Evolutionary conservation across 768 basidiomycete species (phyloP), one percentile per base, ranked within the genome.

Genomic region (Clathrus columnatus): DNA sequence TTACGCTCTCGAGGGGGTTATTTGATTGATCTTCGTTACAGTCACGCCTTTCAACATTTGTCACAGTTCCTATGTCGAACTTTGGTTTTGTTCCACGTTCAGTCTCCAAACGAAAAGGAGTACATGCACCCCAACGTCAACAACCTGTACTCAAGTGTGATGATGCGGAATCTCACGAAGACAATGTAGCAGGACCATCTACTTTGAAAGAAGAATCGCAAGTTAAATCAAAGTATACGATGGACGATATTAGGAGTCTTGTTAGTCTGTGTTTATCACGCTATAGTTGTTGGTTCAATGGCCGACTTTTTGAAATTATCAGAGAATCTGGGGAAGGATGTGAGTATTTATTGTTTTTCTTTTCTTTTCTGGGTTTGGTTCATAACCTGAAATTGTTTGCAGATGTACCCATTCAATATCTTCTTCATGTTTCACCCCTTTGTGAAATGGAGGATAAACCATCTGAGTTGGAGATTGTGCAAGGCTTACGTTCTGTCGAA

Each of bases 251-350:
- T 47, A 74, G 75, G 2, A 65, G 66, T 8, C 70, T 87, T 29
- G 60, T 84, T 20, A 69, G 63, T 1, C 75, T 90, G 3, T 76
- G 86, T 0, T 68, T 91, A n/a, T 85, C 87, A 4, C 79, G 87
- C 62, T 79, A 87, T 66, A 73, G 76, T 7, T 64, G 89, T 7
- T 91, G 85, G 87, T 63, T 67, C 2, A 78, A 87, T 61, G 67
- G 75, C 0, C 80, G 82, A 50, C 63, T 87, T 8, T 69, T 79
- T 23, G 67, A 73, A 50, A 73, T 69, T 27, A 67, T 84, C 14
- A 79, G 80, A 51, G 66, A 64, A 59, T 72, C 65, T 48, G 64
- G 27, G 7, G 69, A 75, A 41, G 75, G 76, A 58, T 85, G 84
- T 83, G 27, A 55, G 54, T 48, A 27, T 70, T 56, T 79, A 75